Percentiles rank a stretch among this genome's conserved stretches.
Evolutionary conservation across 1,139 yeast genomes (phyloP).

Genomic region (Geotrichum fermentans): DNA sequence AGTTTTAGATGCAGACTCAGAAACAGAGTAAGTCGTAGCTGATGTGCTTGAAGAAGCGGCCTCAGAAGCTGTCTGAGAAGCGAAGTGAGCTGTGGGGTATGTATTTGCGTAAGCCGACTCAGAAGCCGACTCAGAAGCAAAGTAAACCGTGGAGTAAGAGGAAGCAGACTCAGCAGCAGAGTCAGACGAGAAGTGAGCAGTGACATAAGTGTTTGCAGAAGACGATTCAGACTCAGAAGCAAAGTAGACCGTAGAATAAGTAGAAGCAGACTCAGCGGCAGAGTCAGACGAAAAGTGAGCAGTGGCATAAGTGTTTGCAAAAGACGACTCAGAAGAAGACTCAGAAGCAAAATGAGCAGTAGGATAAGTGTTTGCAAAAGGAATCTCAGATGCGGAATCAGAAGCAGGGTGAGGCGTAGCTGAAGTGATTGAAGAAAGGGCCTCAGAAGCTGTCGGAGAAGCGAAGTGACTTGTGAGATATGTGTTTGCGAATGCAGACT

Average conservation of each 20-base stretch:
- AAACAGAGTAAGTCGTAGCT: background rate
- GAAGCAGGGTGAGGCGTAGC: too few species aligned
- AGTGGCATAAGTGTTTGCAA: background rate
- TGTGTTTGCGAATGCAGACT: too few species aligned
- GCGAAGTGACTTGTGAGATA: background rate
- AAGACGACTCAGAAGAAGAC: background rate
- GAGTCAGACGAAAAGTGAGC: background rate
- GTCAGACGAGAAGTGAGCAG: background rate
- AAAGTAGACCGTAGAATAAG: background rate
- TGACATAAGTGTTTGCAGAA: background rate
- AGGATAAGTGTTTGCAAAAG: background rate
- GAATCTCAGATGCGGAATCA: too few species aligned
- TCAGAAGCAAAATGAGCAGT: background rate
- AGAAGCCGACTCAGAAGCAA: background rate
- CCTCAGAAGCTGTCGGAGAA: background rate
- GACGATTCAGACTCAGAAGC: background rate
- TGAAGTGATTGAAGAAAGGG: too few species aligned
- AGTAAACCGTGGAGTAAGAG: background rate
- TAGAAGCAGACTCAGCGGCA: background rate
- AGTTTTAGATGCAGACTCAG: background rate
- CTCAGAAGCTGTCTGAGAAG: background rate
- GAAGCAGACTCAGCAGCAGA: background rate
- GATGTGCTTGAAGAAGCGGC: too few species aligned
- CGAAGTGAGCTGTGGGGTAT: background rate
- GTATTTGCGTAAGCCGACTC: too few species aligned